phyloP scores from a whole-genome alignment of 495 filamentous ascomycete species.

The Ramalina intermedia region DNA sequence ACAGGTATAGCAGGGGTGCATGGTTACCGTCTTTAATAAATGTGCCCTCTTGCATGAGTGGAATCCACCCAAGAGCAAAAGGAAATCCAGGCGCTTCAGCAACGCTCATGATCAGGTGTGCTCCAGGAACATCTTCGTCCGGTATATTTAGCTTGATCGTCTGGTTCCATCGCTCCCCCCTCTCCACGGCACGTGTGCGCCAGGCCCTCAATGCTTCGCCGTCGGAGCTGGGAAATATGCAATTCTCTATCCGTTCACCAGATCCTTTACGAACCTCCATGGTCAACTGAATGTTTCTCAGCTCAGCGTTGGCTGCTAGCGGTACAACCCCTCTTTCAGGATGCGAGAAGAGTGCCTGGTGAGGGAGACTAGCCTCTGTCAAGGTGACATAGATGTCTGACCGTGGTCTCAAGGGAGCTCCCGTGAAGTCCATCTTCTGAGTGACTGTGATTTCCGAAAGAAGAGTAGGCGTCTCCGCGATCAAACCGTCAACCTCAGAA shows the following conservation, averaged over 20 bases:
- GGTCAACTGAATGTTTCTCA: conserved; percentile 73
- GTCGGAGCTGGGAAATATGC: conserved; percentile 78
- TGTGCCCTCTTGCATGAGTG: conserved; percentile 82
- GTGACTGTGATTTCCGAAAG: conserved; percentile 69
- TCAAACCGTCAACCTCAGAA: conserved; percentile 61
- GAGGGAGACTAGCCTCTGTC: conserved; percentile 54
- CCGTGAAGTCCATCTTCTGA: conserved; percentile 85
- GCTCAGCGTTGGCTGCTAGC: conserved; percentile 42
- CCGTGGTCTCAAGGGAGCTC: conserved; percentile 70
- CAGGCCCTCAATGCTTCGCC: conserved; percentile 60
- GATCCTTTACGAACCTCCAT: conserved; percentile 67
- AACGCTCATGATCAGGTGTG: conserved; percentile 81
- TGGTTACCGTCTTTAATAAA: conserved; percentile 83
- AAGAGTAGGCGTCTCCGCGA: conserved; percentile 75
- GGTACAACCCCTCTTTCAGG: conserved; percentile 62
- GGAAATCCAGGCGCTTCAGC: conserved; percentile 72
- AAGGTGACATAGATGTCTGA: conserved; percentile 93
- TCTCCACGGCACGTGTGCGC: conserved; percentile 67
- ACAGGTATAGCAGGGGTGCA: conserved; percentile 65
- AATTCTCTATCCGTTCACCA: conserved; percentile 71
- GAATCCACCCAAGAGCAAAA: conserved; percentile 84
- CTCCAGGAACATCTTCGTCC: conserved; percentile 63
- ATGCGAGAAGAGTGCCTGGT: conserved; percentile 66
- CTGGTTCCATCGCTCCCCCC: conserved; percentile 72
- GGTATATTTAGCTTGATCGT: conserved; percentile 72